A percentile compares a stretch with the other conserved stretches of the same genome.
Evolutionary conservation across 805 yeast genomes (phyloP).

Genomic region (Kregervanrija fluxuum): DNA sequence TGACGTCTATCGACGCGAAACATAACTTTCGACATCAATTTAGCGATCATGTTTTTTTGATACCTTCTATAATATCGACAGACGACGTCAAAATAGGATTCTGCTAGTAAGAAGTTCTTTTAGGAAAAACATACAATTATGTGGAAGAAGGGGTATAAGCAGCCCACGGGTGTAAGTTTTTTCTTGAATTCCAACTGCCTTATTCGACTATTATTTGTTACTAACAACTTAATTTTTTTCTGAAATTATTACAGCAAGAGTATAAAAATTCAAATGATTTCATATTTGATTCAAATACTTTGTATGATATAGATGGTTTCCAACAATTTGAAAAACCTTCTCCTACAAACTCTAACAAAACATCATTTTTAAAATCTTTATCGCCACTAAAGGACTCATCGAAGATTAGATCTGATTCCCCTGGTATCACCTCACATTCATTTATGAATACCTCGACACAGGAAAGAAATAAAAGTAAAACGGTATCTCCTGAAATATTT

Average conservation of each 20-base stretch:
- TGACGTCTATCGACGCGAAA: too few species aligned
- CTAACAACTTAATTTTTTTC: not conserved
- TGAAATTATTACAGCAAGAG: not conserved
- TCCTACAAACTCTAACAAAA: constrained; percentile 12
- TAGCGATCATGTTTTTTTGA: too few species aligned
- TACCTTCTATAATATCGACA: too few species aligned
- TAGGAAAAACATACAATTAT: constrained; percentile 2
- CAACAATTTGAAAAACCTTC: not conserved
- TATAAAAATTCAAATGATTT: constrained; percentile 4
- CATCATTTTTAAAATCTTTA: constrained; percentile 8
- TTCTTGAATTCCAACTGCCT: not conserved
- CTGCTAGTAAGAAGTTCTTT: too few species aligned
- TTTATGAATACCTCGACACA: constrained; percentile 9
- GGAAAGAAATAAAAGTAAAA: not conserved
- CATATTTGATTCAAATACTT: constrained; percentile 6
- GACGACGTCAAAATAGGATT: too few species aligned
- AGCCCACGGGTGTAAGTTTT: constrained; percentile 23
- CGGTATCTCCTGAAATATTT: constrained; percentile 5
- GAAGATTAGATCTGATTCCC: constrained; percentile 8
- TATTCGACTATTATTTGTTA: not conserved
- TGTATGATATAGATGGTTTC: constrained; percentile 2
- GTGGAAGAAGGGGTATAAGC: constrained; percentile 29
- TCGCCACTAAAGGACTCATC: constrained; percentile 2
- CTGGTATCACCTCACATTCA: constrained; percentile 7
- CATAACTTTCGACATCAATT: too few species aligned